Base-by-base conservation (phyloP, 352 stramenopile genomes). In the Peronospora farinosa region DNA sequence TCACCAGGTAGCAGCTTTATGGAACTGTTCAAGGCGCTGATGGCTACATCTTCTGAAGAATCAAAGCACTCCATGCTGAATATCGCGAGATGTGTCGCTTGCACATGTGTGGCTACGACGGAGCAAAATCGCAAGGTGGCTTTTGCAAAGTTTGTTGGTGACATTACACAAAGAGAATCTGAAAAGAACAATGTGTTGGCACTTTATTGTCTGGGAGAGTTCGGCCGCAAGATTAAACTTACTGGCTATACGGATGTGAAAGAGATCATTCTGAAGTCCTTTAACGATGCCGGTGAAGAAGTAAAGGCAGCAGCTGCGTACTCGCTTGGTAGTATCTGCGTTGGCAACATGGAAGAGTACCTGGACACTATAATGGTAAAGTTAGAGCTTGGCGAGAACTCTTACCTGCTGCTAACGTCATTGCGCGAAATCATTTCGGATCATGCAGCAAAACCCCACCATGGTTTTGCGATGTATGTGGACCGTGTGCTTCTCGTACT, bases 251-350 rank as follows among this genome's bases (percentile, higher is more conserved):
- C 66, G 19, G 79, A 97, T 43, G 83, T 97, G 16, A 87, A 97
- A 61, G 71, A 71, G 10, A 85, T 94, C 27, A 95, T 97, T 65
- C 60, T 97, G 23, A 63, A 81, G 13, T 92, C 80, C 47, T 98
- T 98, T 51, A 72, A 57, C n/a, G 51, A 65, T 57, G 17, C 78
- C 50, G 68, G 54, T 8, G 96, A 99, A 62, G 95, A 99, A 57
- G 79, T 97, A 33, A 98, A 98, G 78, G 81, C 95, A 25, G 96
- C 96, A 12, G 95, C 97, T 4, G 95, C 95, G 13, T 97, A 97
- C 70, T 95, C 96, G 3, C 72, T 99, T 35, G 97, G 97, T 17
- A 95, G 92, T 50, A 91, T 98, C 40, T 95, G 94, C 40, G 91
- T 98, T 7, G 94, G 95, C 36, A 96, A 95, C 60, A 95, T 95